Base-by-base conservation (phyloP, 2,329 filamentous ascomycete genomes). In the Talaromyces sp. region DNA sequence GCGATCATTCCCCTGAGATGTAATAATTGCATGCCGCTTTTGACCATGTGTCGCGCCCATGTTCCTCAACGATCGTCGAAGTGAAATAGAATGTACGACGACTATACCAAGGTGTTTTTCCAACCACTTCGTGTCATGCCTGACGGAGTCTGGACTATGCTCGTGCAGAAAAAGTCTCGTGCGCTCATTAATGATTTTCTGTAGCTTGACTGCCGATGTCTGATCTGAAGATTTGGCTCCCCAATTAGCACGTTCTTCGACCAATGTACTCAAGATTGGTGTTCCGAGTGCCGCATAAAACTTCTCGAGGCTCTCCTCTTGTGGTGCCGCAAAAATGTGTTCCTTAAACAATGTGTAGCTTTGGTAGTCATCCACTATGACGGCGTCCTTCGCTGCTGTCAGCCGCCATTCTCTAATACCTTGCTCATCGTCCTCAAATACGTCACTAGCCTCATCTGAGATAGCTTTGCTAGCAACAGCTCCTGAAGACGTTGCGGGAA, bases 81-180 rank as follows among this genome's bases (percentile, higher is more conserved):
- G 83, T 5, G 88, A 86, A 59, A 99, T 88, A 0, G 88, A 88
- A 25, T 87, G 87, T 9, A 97, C 93, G 61, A 89, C 84, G 67
- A 90, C 83, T 2, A 99, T 91, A 0, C 80, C 82, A 14, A 99
- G 79, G 67, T 96, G 90, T 71, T 91, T 90, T 69, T 96, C 92
- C 11, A 99, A 81, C 95, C 95, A 99, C 69, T 89, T 91, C 6
- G 87, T 84, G 73, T 98, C 93, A 70, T 95, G 91, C 67, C 89
- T 89, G 71, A 99, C 87, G n/a, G 84, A 82, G 64, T 96, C 90
- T 4, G 84, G 81, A 39, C 87, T 84, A 72, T 93, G 89, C 70
- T 91, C 93, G 71, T 97, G 89, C 31, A 99, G 80, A 74, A 98
- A 99, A 28, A 99, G 83, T 67, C 93, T 91, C 60, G 90, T 89